A percentile compares a stretch with the other conserved stretches of the same genome.
Evolutionary conservation across 1,139 yeast species (phyloP).

Genomic region (Suzukiozyma palmioleophila): DNA sequence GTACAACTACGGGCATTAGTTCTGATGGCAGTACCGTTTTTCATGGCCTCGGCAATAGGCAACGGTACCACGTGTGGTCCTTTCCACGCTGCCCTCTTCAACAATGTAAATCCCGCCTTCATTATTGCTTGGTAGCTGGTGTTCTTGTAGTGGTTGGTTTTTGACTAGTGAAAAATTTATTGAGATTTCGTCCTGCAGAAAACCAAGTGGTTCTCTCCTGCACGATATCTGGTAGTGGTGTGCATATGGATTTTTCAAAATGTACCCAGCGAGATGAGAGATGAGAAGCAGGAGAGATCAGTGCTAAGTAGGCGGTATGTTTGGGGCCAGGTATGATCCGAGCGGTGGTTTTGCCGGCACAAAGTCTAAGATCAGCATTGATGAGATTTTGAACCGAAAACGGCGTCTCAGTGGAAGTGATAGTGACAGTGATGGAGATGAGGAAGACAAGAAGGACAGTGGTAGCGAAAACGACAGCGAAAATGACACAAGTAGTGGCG

Average conservation of each 20-base stretch:
- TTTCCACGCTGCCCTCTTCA: slow-evolving; percentile 77
- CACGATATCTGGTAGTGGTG: not conserved
- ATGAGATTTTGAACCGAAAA: slow-evolving; percentile 3
- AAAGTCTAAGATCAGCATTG: slow-evolving; percentile 8
- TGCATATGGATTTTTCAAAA: slow-evolving; percentile 1
- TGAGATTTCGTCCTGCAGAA: not conserved
- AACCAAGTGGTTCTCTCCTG: not conserved
- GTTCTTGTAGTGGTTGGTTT: slow-evolving; percentile 3
- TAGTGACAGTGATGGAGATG: slow-evolving; percentile 10
- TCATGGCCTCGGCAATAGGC: slow-evolving; percentile 81
- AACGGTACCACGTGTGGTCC: slow-evolving; percentile 95
- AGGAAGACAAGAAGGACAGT: slow-evolving; percentile 7
- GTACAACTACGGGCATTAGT: slow-evolving; percentile 95
- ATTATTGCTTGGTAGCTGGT: slow-evolving; percentile 23
- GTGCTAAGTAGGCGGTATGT: slow-evolving; percentile 34
- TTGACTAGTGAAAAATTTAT: not conserved
- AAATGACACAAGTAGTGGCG: slow-evolving; percentile 10
- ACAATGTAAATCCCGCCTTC: slow-evolving; percentile 53
- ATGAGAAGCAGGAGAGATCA: slow-evolving; percentile 4
- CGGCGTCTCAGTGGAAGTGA: slow-evolving; percentile 10
- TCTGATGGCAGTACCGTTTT: slow-evolving; percentile 79
- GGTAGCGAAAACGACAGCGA: slow-evolving; percentile 10
- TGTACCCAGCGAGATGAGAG: not conserved
- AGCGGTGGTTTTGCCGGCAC: slow-evolving; percentile 17
- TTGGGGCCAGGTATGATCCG: slow-evolving; percentile 64